These are phyloP conservation scores for Aspergillus baeticus DNA, from an alignment of 495 filamentous ascomycete genomes.

Conservation along the genomic window DNA sequence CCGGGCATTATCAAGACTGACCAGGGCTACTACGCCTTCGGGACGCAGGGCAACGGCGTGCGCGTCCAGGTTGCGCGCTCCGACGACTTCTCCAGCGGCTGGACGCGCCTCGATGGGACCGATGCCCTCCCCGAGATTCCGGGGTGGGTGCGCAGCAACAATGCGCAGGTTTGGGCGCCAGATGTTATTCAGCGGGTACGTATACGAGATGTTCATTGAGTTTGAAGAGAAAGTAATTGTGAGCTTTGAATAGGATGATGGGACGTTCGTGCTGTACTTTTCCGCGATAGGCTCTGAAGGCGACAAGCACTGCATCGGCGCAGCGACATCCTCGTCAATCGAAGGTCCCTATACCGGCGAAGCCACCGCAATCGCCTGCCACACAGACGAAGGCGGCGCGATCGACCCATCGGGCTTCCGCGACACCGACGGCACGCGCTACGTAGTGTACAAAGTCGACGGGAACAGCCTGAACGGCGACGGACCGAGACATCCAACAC, in stretches of 20 bases:
- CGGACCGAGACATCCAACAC: constrained; percentile 54
- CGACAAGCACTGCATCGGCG: constrained; percentile 54
- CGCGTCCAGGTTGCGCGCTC: constrained; percentile 38
- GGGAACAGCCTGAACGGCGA: constrained; percentile 57
- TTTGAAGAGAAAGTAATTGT: neutral
- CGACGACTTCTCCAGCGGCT: constrained; percentile 27
- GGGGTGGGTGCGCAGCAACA: constrained; percentile 27
- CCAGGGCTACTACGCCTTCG: constrained; percentile 37
- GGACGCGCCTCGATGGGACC: constrained; percentile 33
- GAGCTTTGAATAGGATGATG: constrained; percentile 31
- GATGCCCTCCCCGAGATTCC: constrained; percentile 36
- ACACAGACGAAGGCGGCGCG: constrained; percentile 49
- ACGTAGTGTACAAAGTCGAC: constrained; percentile 63
- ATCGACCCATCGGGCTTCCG: constrained; percentile 58
- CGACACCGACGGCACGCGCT: constrained; percentile 52
- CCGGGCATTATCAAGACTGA: constrained; percentile 30
- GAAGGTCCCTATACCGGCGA: constrained; percentile 53
- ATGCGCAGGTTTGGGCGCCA: constrained; percentile 30
- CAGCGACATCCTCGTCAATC: constrained; percentile 39
- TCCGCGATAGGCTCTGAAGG: constrained; percentile 39
- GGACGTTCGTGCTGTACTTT: constrained; percentile 60
- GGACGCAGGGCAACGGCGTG: constrained; percentile 32
- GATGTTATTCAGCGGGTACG: constrained; percentile 39
- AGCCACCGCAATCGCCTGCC: constrained; percentile 50
- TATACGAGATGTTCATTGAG: neutral